phyloP scores from a whole-genome alignment of 495 filamentous ascomycete species.

The Delitschia confertaspora region DNA sequence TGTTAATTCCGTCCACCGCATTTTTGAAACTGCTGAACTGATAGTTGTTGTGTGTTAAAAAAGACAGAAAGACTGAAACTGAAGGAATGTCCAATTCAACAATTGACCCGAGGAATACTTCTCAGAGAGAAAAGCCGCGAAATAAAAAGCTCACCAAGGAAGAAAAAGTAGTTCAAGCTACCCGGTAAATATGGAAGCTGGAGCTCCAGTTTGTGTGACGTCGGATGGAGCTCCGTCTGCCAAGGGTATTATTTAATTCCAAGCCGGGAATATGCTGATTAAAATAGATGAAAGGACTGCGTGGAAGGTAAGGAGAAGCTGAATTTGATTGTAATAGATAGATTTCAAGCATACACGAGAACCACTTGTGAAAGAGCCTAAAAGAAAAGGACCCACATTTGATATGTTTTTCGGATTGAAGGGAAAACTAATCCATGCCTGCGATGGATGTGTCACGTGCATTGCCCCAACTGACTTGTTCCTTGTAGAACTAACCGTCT shows the following conservation, averaged over 20 bases:
- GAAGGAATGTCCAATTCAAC: not conserved
- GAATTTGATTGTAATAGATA: no score
- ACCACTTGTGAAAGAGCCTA: no score
- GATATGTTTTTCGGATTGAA: no score
- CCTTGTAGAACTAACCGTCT: no score
- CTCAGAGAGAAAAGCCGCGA: not conserved
- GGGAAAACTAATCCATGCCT: no score
- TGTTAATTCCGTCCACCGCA: slow-evolving; percentile 4
- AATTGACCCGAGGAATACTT: not conserved
- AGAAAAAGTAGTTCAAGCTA: not conserved
- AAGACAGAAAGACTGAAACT: not conserved
- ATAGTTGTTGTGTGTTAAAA: not conserved
- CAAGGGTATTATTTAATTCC: slow-evolving; percentile 2
- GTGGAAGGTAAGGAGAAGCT: no score
- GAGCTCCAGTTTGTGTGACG: slow-evolving; percentile 5
- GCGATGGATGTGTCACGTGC: no score
- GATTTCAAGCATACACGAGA: no score
- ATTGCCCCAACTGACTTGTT: no score
- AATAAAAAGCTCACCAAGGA: not conserved
- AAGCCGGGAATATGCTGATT: slow-evolving; percentile 11
- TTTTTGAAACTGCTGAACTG: not conserved
- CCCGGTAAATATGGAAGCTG: slow-evolving; percentile 3
- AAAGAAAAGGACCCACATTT: no score
- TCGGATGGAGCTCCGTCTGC: not conserved
- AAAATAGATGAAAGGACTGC: no score